phyloP scores from a whole-genome alignment of 2,329 filamentous ascomycete species.

The Aureobasidium sp. region DNA sequence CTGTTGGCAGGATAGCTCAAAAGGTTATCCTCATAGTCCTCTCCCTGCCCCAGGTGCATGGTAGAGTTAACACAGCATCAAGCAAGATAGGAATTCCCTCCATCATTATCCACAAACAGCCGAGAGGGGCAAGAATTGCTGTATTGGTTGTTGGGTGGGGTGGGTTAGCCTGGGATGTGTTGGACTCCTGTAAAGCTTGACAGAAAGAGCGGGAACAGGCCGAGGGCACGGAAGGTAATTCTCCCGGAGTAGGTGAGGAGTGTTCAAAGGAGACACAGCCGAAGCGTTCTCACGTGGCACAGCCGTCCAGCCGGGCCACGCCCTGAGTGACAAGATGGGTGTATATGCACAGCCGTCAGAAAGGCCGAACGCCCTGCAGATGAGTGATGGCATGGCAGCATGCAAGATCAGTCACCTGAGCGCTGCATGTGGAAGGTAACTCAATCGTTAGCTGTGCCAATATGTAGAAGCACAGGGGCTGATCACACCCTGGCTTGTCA shows the following conservation, averaged over 20 bases:
- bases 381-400: neutral
- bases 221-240: neutral
- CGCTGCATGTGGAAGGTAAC: neutral
- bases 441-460: neutral
- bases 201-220: neutral
- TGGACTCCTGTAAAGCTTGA: neutral
- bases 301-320: neutral
- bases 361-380: neutral
- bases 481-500: neutral
- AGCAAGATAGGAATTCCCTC: neutral
- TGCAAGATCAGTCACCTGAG: slow-evolving; percentile 4
- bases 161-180: neutral
- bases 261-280: neutral
- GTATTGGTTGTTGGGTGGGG: slow-evolving; percentile 7
- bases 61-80: neutral
- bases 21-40: neutral
- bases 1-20: neutral
- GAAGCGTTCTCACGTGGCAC: neutral
- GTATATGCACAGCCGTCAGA: neutral
- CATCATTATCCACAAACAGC: neutral
- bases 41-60: neutral
- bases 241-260: neutral
- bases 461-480: neutral
- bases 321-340: neutral
- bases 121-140: neutral